phyloP scores from a whole-genome alignment of 352 stramenopile species.

The Phytophthora quininea region DNA sequence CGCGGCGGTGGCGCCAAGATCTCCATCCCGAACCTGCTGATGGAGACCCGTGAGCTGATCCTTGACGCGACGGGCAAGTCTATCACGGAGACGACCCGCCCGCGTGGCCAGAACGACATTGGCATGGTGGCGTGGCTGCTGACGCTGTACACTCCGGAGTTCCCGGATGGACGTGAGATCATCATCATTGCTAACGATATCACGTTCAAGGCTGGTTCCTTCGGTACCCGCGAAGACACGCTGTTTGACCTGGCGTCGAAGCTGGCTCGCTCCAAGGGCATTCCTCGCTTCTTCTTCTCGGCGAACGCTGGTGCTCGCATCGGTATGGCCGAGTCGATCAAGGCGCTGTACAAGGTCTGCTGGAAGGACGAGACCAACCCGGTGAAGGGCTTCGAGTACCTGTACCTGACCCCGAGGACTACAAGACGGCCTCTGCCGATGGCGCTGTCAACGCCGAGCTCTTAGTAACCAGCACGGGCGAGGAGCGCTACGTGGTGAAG shows the following conservation, averaged over 20 bases:
- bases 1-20: conserved; percentile 67
- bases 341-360: conserved; percentile 97
- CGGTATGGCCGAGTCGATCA: conserved; percentile 98
- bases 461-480: conserved; percentile 60
- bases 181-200: conserved; percentile 99
- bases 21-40: conserved; percentile 89
- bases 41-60: conserved; percentile 95
- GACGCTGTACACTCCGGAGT: conserved; percentile 98
- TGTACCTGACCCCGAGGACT: conserved; percentile 97
- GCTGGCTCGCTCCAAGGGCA: conserved; percentile 91
- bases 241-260: conserved; percentile 98
- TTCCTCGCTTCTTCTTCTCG: conserved; percentile 98
- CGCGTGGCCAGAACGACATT: conserved; percentile 97
- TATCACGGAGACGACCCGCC: conserved; percentile 70
- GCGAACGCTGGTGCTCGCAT: conserved; percentile 99
- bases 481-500: conserved; percentile 94
- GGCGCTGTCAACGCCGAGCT: conserved; percentile 89
- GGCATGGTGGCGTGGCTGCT: conserved; percentile 99
- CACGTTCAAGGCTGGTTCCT: conserved; percentile 98
- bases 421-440: conserved; percentile 91
- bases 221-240: conserved; percentile 98
- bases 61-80: conserved; percentile 81
- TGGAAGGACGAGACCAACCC: conserved; percentile 98
- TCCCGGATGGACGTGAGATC: conserved; percentile 95
- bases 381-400: conserved; percentile 98